Evolutionary conservation across 2,329 filamentous ascomycete genomes (phyloP), one percentile per base, ranked within the genome.

Genomic region (Sclerotinia spermophila): DNA sequence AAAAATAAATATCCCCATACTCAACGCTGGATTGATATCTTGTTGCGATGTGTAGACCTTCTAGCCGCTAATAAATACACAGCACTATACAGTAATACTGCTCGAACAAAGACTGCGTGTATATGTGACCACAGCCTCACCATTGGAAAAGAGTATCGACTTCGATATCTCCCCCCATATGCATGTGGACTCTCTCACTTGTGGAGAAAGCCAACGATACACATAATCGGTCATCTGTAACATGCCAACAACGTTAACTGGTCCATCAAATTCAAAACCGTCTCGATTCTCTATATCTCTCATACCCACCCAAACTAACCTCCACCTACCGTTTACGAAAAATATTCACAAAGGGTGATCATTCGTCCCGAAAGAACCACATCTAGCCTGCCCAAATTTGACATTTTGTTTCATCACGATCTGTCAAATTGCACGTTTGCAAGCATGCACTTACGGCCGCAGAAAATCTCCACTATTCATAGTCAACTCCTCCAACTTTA

Each of bases 131-230:
- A 35, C n/a, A 21, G 17, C 6, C 21, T 59, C 21, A 19, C 15
- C n/a, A 13, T 13, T n/a, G 27, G 13, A 38, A 48, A 35, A 61
- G 27, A 61, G 15, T 19, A 45, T 64, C 60, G 30, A 64, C 60
- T 64, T 48, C 21, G 44, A 64, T n/a, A 48, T n/a, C 11, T 45
- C 21, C 48, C 30, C 40, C 21, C 27, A 24, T n/a, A n/a, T 64
- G 13, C 42, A 38, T 64, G 42, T 64, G 42, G 42, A 48, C 42
- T 48, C 60, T 35, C 27, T 24, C 33, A 15, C 30, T 24, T 45
- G 60, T 48, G 60, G 60, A 45, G 60, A 64, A 48, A n/a, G 60
- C 30, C 60, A 64, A 48, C 30, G 59, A 61, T 33, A 56, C 53
- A 24, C 60, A 64, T 48, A 64, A 42, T 64, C 30, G 60, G 42